Evolutionary conservation across 2,329 filamentous ascomycete genomes (phyloP), one percentile per base, ranked within the genome.

Genomic region (Sarocladium brachiariae): DNA sequence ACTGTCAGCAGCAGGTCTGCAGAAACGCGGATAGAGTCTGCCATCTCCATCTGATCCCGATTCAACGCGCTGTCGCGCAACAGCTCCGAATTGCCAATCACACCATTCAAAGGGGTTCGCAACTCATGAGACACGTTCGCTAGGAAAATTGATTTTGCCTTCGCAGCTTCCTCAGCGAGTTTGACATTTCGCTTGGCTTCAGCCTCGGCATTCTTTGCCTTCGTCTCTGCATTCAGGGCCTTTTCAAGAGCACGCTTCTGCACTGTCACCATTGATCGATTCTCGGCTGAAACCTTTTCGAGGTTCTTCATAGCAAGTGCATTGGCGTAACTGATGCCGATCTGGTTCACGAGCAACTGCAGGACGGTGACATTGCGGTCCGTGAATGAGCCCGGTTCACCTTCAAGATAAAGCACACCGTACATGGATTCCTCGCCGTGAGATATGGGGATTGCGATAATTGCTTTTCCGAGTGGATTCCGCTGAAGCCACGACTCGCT

Each of bases 1-100:
- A 96, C 89, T 0, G 90, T 93, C 23, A 96, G 74, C 13, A 96
- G 71, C 14, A 93, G 82, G 62, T 96, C 90, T 0, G 89, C 89
- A 46, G 88, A 95, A 27, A 91, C 78, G 47, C 89, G 82, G 50
- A 95, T 93, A 14, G 89, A 92, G 61, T 95, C 89, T 3, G 88
- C 87, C 74, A 90, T 93, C 57, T 95, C 89, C 27, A 83, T 76
- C 65, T 95, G 88, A 55, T 95, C 88, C 52, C 75, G 78, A 56
- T 86, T 83, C 50, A 95, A 72, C 19, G 78, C 72, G 59, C 86
- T 91, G 61, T 93, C 89, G 45, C 87, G 76, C 7, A 95, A 69
- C 14, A 95, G 77, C 64, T 95, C 89, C 10, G 86, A 87, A 73
- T 95, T 95, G 43, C 89, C 89, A 59, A 95, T 91, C 8, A 95